Base-by-base conservation (phyloP, 345 rosid species). In the Schrenkiella parvula region DNA sequence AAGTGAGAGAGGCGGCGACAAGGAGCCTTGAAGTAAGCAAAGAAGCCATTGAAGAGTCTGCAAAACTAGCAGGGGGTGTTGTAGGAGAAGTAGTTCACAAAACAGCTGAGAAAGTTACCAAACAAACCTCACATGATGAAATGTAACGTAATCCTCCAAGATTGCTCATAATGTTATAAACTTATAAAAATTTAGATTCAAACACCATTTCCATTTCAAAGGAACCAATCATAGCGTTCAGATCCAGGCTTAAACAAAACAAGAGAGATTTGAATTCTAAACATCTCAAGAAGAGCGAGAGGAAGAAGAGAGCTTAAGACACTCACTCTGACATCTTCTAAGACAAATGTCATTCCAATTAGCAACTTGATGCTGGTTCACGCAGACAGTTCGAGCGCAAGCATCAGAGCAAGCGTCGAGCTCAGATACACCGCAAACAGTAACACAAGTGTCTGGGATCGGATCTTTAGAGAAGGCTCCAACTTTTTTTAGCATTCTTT, bases 361-460 rank as follows among this genome's bases (percentile, higher is more conserved):
- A 41, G 97, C 89, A 41, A 89, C 93, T 59, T 91, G 95, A 55
- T 91, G 93, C 60, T 91, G 97, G 72, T 89, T 91, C 11, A 91
- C 89, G 13, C 97, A 89, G 0, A 91, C 91, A 3, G 95, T 91
- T 39, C 95, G 82, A 10, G 91, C 91, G 37, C 97, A 88, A 2
- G 97, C 97, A 81, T 91, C 97, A 19, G 95, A 82, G 70, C 97
- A 91, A 28, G 95, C 97, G 71, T 91, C 97, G 0, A 91, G 85
- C 80, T 88, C 90, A 25, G 97, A 91, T 26, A 91, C 97, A 2
- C 97, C 95, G 41, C 97, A 91, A 46, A 91, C 95, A 1, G 97
- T 91, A 12, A 88, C 95, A 69, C 97, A 88, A 62, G 95, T 88
- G 60, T 88, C 92, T 0, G 86, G 80, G 46, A 80, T 87, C 0